These are phyloP conservation scores for Wallacemonas sp. DNA, from an alignment of 208 protist species.

Conservation along the genomic window DNA sequence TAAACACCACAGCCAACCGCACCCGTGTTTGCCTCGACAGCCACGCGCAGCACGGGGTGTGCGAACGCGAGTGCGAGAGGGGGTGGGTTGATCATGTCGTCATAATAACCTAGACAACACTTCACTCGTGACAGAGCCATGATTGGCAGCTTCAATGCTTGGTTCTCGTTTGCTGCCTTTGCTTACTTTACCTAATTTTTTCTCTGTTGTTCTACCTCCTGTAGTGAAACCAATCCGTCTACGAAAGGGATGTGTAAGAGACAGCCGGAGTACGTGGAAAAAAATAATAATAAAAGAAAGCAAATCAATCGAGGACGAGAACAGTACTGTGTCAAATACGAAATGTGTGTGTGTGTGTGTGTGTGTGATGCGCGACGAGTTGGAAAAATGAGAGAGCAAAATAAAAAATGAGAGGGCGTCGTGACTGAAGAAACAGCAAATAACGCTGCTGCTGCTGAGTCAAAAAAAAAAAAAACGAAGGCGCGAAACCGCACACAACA, in stretches of 20 bases:
- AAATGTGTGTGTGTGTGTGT: background rate
- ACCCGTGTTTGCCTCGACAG: constrained; percentile 3
- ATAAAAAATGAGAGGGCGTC: constrained; percentile 1
- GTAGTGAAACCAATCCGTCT: background rate
- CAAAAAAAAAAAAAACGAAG: too few species aligned
- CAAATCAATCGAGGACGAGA: background rate
- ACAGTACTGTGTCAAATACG: too few species aligned
- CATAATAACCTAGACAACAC: background rate
- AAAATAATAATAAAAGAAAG: background rate
- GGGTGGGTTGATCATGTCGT: constrained; percentile 5
- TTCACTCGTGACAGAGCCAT: background rate
- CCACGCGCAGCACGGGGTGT: constrained; percentile 6
- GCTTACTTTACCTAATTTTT: background rate
- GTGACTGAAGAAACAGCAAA: background rate
- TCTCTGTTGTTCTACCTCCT: background rate
- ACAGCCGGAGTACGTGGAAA: background rate
- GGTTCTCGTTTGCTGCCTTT: background rate
- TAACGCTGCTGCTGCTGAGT: too few species aligned
- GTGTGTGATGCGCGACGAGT: too few species aligned
- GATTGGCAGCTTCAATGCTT: too few species aligned
- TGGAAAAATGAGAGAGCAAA: background rate
- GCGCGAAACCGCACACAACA: too few species aligned
- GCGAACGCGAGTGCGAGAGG: background rate
- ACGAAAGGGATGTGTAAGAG: background rate
- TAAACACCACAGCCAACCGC: background rate